Base-by-base conservation (phyloP, 495 filamentous ascomycete species). In the Jackrogersella multiformis region DNA sequence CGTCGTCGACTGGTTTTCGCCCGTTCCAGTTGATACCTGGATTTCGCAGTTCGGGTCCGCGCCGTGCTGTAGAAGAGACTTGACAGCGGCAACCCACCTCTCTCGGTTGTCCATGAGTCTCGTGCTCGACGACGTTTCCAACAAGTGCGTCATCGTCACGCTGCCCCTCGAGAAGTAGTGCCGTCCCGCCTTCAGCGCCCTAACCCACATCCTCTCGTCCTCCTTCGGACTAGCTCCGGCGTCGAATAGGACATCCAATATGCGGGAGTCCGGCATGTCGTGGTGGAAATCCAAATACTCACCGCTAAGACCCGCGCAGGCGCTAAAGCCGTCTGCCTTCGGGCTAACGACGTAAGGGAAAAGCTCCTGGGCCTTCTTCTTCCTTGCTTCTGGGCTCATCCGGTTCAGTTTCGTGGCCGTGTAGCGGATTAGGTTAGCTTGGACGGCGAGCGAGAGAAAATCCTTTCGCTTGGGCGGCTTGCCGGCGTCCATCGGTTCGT, bases 201-300 rank as follows among this genome's bases (percentile, higher is more conserved):
- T 66, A 5, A 44, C 20, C 60, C 66, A 76, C 15, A 71, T 26
- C 46, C 61, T 67, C 2, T 68, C 60, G 24, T 71, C 71, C 0
- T 56, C 63, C 3, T 57, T 49, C 10, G 71, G 56, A 13, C 48
- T 30, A 2, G 71, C 68, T 13, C 73, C 73, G 12, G 66, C 65
- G 6, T 64, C 60, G 32, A 72, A 76, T 6, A 74, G 35, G 0
- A 76, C 49, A 5, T 74, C 71, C 5, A 76, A 52, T 0, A 76
- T 39, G 2, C 64, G 61, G 1, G 69, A 69, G 24, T 76, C 73
- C 7, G 73, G 73, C 73, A 76, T 76, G 26, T 76, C 73, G 51
- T 71, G 73, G 46, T 76, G 73, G 55, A 76, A 74, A 30, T 76
- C 73, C n/a, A 52, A 46, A 35, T 76, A 76, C 23, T 76, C 73